A percentile compares a stretch with the other conserved stretches of the same genome.
Conservation (phyloP, 2,329 filamentous ascomycete genomes). For the Penicillium sp. region DNA sequence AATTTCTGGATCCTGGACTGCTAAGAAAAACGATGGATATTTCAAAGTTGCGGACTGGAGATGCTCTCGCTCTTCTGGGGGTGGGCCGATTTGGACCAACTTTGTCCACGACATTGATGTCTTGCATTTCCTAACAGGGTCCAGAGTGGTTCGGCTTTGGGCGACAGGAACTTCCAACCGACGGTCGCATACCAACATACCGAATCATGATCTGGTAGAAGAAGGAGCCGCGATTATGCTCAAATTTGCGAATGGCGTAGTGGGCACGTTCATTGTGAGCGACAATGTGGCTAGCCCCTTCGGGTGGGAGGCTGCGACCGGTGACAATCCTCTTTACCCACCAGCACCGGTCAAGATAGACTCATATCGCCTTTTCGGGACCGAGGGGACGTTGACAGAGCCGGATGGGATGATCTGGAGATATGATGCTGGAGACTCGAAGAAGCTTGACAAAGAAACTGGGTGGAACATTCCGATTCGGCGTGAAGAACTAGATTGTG, state of each 20-base stretch:
- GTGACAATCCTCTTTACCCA: slow-evolving; percentile 14
- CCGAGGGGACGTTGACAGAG: slow-evolving; percentile 7
- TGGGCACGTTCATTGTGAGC: slow-evolving; percentile 16
- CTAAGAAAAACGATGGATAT: slow-evolving; percentile 13
- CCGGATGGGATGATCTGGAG: slow-evolving; percentile 11
- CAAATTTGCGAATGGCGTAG: slow-evolving; percentile 14
- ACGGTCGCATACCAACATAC: too few relatives aligned
- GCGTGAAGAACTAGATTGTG: background rate
- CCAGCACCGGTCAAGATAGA: slow-evolving; percentile 3
- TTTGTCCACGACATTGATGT: slow-evolving; percentile 19
- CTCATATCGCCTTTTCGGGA: slow-evolving; percentile 12
- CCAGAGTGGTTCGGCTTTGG: background rate
- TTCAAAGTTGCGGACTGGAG: too few relatives aligned
- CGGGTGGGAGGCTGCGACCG: slow-evolving; percentile 16
- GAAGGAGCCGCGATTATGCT: slow-evolving; percentile 18
- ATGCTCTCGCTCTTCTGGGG: slow-evolving; percentile 7
- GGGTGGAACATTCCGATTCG: background rate
- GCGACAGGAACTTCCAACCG: background rate
- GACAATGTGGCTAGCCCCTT: slow-evolving; percentile 17
- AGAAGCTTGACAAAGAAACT: background rate
- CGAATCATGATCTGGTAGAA: slow-evolving; percentile 5
- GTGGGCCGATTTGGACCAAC: slow-evolving; percentile 18
- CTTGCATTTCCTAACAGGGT: slow-evolving; percentile 12
- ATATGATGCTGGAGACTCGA: background rate
- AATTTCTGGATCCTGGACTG: slow-evolving; percentile 15